Evolutionary conservation across 2,329 filamentous ascomycete species (phyloP).

Genomic region (Curvularia sp.): DNA sequence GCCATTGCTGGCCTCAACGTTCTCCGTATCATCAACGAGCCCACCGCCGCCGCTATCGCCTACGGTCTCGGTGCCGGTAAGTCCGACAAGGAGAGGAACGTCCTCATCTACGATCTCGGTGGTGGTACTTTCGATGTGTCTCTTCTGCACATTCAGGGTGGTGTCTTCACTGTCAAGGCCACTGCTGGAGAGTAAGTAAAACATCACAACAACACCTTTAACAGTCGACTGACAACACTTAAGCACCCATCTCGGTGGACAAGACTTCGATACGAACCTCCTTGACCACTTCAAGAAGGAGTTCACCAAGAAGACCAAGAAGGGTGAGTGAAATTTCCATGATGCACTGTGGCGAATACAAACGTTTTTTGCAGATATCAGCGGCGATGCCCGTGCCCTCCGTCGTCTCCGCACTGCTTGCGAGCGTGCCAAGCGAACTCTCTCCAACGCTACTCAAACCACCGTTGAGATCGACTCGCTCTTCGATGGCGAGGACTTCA

Average conservation of each 20-base stretch:
- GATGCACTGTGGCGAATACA: not conserved
- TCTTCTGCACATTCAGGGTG: conserved; percentile 96
- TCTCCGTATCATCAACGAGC: conserved; percentile 99
- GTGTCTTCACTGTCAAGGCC: conserved; percentile 99
- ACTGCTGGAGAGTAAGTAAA: conserved; percentile 82
- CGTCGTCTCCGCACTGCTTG: conserved; percentile 96
- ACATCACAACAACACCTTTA: not conserved
- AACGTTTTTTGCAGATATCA: conserved; percentile 56
- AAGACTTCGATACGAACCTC: conserved; percentile 96
- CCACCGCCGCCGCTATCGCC: conserved; percentile 95
- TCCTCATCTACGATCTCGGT: conserved; percentile 99
- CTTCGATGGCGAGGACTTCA: conserved; percentile 97
- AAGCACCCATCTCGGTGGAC: conserved; percentile 85
- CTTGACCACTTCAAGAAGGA: conserved; percentile 97
- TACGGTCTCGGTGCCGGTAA: conserved; percentile 97
- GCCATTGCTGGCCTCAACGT: conserved; percentile 97
- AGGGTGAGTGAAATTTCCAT: conserved; percentile 14
- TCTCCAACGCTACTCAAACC: conserved; percentile 96
- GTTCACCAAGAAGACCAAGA: conserved; percentile 75
- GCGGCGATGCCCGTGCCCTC: conserved; percentile 86
- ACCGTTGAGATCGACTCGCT: conserved; percentile 99
- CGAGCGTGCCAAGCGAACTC: conserved; percentile 98
- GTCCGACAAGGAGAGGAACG: conserved; percentile 96
- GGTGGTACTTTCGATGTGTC: conserved; percentile 99
- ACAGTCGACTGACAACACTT: not conserved